Evolutionary conservation across 2,329 filamentous ascomycete genomes (phyloP), one percentile per base, ranked within the genome.

Genomic region (Cladorrhinum sp.): DNA sequence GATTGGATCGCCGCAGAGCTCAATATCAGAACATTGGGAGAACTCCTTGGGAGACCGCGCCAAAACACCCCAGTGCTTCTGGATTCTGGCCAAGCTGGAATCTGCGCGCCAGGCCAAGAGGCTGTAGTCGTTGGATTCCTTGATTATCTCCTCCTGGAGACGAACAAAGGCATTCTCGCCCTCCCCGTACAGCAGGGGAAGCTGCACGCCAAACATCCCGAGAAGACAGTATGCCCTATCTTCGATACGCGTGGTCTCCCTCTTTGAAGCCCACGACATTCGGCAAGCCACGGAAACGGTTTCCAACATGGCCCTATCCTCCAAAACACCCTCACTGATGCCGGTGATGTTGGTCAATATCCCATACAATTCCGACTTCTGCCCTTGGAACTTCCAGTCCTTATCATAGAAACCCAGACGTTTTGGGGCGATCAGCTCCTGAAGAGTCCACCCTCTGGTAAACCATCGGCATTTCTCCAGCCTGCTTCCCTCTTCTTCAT

Each of bases 141-240:
- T 62, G 45, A 75, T 69, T 10, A 77, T 74, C 22, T 74, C 70
- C 18, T 70, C 64, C 29, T 73, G 71, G 0, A 77, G 60, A 18
- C 74, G 65, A 0, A 23, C 13, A n/a, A 76, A 72, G 0, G 75
- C 71, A 0, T 67, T 70, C 0, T 6, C 1, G 0, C 72, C 71
- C 50, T 76, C 71, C 0, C 77, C 77, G 50, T 79, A 80, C 0
- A 79, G 59, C n/a, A 79, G 63, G 0, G 77, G 73, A 72, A 80
- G 78, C n/a, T 75, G 73, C 9, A 80, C 69, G 0, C 68, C 68
- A 24, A 80, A 79, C 0, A 80, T 71, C 0, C 77, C 78, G 0
- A 80, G 62, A 0, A 80, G 66, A 22, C 72, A 78, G 41, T 79
- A 80, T 0, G 76, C 76, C 5, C 70, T 72, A 41, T 79, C 78